Evolutionary conservation across 805 yeast species (phyloP).

Genomic region (Yarrowia divulgata): DNA sequence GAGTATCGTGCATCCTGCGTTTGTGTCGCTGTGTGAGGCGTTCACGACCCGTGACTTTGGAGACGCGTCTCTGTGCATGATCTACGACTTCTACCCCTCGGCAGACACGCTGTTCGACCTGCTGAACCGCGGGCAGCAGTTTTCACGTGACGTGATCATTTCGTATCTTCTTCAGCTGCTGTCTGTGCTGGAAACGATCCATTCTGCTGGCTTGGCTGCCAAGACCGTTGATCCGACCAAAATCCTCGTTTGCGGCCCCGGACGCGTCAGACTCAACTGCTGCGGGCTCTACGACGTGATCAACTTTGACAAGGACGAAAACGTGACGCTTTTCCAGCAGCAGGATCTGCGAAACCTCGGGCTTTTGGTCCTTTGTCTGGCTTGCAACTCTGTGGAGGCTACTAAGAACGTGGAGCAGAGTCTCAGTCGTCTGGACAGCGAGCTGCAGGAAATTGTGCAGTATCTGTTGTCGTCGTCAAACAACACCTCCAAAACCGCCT

Average conservation of each 20-base stretch:
- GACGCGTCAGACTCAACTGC: slow-evolving; percentile 73
- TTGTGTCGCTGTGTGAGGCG: slow-evolving; percentile 76
- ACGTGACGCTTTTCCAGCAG: slow-evolving; percentile 53
- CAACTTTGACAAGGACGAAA: slow-evolving; percentile 48
- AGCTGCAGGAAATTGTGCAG: slow-evolving; percentile 45
- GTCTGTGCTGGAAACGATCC: slow-evolving; percentile 71
- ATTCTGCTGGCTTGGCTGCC: slow-evolving; percentile 67
- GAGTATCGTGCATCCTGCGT: slow-evolving; percentile 55
- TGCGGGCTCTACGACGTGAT: slow-evolving; percentile 77
- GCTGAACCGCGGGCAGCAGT: slow-evolving; percentile 61
- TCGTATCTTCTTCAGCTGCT: slow-evolving; percentile 74
- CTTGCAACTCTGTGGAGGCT: slow-evolving; percentile 47
- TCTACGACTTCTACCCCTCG: slow-evolving; percentile 85
- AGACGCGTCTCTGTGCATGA: slow-evolving; percentile 74
- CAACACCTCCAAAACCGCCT: slow-evolving; percentile 32
- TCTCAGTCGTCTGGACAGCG: slow-evolving; percentile 34
- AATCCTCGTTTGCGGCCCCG: slow-evolving; percentile 73
- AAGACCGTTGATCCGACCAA: slow-evolving; percentile 70
- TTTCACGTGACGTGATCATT: slow-evolving; percentile 64
- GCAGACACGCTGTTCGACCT: slow-evolving; percentile 73
- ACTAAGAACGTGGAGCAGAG: slow-evolving; percentile 39
- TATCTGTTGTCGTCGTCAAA: slow-evolving; percentile 40
- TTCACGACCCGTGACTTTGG: slow-evolving; percentile 89
- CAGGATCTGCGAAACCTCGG: slow-evolving; percentile 70
- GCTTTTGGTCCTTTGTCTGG: slow-evolving; percentile 62